Conservation (phyloP, 2,329 filamentous ascomycete species). For the Zelopaecilomyces penicillatus region DNA sequence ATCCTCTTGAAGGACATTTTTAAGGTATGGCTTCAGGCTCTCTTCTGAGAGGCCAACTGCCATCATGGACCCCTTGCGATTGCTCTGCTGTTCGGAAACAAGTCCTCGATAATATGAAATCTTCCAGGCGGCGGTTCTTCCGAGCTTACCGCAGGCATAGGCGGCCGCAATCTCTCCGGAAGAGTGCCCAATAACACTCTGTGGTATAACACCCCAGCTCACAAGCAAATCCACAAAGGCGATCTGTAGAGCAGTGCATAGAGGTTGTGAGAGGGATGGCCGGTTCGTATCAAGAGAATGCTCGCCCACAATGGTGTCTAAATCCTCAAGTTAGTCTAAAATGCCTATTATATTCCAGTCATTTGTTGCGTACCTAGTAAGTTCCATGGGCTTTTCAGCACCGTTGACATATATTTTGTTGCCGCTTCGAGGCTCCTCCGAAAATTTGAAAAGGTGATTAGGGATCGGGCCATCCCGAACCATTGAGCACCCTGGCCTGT, state of each 20-base stretch:
- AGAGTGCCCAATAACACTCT: constrained; percentile 29
- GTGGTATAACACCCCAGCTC: constrained; percentile 19
- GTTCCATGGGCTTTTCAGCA: constrained; percentile 19
- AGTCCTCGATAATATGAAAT: constrained; percentile 24
- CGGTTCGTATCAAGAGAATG: constrained; percentile 10
- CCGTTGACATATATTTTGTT: too few species aligned
- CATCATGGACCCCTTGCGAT: constrained; percentile 14
- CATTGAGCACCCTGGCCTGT: constrained; percentile 32
- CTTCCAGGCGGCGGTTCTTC: constrained; percentile 19
- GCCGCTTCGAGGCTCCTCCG: too few species aligned
- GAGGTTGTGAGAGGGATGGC: constrained; percentile 38
- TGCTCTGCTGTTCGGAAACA: constrained; percentile 5
- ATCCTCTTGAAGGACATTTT: not conserved
- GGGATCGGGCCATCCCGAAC: constrained; percentile 24
- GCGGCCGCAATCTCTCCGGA: constrained; percentile 33
- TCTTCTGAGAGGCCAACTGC: constrained; percentile 14
- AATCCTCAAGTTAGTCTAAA: constrained; percentile 7
- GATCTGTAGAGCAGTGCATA: constrained; percentile 46
- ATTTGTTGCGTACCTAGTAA: too few species aligned
- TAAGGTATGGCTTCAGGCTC: constrained; percentile 1
- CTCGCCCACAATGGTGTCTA: not conserved
- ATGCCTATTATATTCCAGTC: constrained; percentile 14
- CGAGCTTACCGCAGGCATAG: constrained; percentile 19
- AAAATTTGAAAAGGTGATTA: too few species aligned
- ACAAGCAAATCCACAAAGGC: constrained; percentile 30